Percentiles rank a stretch among this genome's conserved stretches.
Evolutionary conservation across 768 basidiomycete species (phyloP).

Genomic region (Amanita pallidorosea): DNA sequence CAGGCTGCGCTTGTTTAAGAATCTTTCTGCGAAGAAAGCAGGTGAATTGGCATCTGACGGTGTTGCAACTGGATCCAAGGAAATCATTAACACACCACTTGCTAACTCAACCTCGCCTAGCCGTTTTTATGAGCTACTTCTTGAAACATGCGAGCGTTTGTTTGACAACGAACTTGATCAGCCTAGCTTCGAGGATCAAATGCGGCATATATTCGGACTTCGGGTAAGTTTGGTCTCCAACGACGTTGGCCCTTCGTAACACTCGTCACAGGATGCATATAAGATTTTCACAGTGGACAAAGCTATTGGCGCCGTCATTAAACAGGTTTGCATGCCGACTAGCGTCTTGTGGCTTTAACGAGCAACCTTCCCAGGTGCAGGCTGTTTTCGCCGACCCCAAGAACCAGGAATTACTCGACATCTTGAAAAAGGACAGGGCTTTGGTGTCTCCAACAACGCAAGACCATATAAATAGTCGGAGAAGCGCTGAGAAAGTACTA

Average conservation of each 20-base stretch:
- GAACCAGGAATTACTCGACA: conserved; percentile 63
- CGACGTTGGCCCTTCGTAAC: neutral
- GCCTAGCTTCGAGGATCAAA: conserved; percentile 79
- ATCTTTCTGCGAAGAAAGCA: conserved; percentile 42
- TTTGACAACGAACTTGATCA: conserved; percentile 93
- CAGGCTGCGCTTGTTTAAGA: conserved; percentile 72
- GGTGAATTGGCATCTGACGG: conserved; percentile 11
- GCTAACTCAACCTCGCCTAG: conserved; percentile 28
- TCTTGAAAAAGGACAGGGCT: conserved; percentile 58
- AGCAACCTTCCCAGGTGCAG: conserved; percentile 37
- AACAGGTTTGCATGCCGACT: conserved; percentile 47
- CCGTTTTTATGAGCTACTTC: conserved; percentile 72
- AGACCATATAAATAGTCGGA: conserved; percentile 58
- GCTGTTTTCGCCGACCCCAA: conserved; percentile 55
- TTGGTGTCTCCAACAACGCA: conserved; percentile 51
- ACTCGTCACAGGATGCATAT: conserved; percentile 50
- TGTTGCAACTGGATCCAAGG: conserved; percentile 10
- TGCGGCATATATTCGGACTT: conserved; percentile 80
- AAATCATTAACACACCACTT: conserved; percentile 15
- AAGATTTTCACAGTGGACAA: conserved; percentile 93
- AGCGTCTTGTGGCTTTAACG: neutral
- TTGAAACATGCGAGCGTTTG: conserved; percentile 81
- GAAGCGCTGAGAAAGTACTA: conserved; percentile 56
- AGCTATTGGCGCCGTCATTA: conserved; percentile 78
- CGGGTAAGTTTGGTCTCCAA: conserved; percentile 30